Base-by-base conservation (phyloP, 495 filamentous ascomycete species). In the Neurospora tetraspora region DNA sequence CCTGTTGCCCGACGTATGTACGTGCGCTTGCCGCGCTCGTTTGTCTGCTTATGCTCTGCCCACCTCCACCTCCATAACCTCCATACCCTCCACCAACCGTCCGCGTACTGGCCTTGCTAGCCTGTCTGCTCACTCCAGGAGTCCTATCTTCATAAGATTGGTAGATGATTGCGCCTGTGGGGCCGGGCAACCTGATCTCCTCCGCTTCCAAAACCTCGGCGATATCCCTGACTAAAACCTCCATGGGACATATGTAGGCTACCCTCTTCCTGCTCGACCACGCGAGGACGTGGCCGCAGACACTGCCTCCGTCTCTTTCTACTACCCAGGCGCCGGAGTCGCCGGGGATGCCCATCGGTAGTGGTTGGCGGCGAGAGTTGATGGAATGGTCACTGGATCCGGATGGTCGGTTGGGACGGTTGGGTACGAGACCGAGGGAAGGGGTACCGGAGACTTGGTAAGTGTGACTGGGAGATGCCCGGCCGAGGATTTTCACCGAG, bases 301-400 rank as follows among this genome's bases (percentile, higher is more conserved):
- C 90, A 38, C 88, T 88, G n/a, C 93, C 93, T 20, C 88, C 84
- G 8, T 88, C 86, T 71, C 93, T 92, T 74, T 96, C 92, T 71
- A 97, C 90, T 18, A 98, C 88, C 95, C 95, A 98, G 20, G 95
- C 94, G 18, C 95, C 95, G 12, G 91, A 94, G 79, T 98, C 94
- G 23, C 95, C 95, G 31, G 93, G 93, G 47, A 94, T 90, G n/a
- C 86, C 86, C 70, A 88, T 82, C 11, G 83, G 76, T 2, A 77
- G 74, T 1, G 74, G 71, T 53, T 76, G 39, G 72, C 47, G 4
- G 72, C 23, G 71, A 34, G 69, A 70, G n/a, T 71, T 65, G 23
- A 65, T 34, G 0, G 14, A 18, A 3, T 74, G 65, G 70, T 73
- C 36, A 39, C 69, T 9, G 18, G 53, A n/a, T 45, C 68, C 69